These are phyloP conservation scores for Ambispora gerdemannii DNA, from an alignment of 192 early-diverging fungal genomes.

Conservation along the genomic window DNA sequence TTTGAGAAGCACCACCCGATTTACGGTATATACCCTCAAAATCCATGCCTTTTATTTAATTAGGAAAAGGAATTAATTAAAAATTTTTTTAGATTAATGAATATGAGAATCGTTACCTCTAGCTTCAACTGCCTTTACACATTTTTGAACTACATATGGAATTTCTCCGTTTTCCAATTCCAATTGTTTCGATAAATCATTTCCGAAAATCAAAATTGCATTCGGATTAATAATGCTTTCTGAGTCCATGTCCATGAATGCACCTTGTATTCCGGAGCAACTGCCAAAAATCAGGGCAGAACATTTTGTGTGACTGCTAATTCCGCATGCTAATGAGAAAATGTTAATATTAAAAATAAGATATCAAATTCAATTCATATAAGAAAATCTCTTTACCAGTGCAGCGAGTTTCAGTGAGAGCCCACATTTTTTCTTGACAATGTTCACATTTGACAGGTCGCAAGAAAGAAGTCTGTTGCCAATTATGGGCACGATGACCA, in stretches of 20 bases:
- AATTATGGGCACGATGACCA: constrained; percentile 36
- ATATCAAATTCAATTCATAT: neutral
- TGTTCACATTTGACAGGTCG: constrained; percentile 49
- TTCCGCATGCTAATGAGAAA: constrained; percentile 42
- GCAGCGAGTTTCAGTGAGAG: constrained; percentile 46
- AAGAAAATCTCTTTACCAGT: constrained; percentile 35
- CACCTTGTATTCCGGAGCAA: constrained; percentile 27
- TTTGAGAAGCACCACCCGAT: constrained; percentile 70
- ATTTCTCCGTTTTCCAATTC: constrained; percentile 55
- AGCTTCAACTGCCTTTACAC: constrained; percentile 63
- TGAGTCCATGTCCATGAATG: constrained; percentile 30
- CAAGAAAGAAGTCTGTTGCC: constrained; percentile 41
- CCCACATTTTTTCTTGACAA: constrained; percentile 60
- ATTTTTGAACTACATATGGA: constrained; percentile 66
- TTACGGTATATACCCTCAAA: constrained; percentile 82
- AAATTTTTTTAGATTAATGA: too few species aligned
- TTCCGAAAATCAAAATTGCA: constrained; percentile 61
- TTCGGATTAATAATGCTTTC: constrained; percentile 31
- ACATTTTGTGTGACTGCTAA: constrained; percentile 47
- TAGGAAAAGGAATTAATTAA: neutral
- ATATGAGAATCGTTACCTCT: constrained; percentile 29
- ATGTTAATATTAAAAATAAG: neutral
- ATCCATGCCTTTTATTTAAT: constrained; percentile 47
- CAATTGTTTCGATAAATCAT: constrained; percentile 52
- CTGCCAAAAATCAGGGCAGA: constrained; percentile 25